Conservation (phyloP, 306 rosid genomes). For the Purshia tridentata region DNA sequence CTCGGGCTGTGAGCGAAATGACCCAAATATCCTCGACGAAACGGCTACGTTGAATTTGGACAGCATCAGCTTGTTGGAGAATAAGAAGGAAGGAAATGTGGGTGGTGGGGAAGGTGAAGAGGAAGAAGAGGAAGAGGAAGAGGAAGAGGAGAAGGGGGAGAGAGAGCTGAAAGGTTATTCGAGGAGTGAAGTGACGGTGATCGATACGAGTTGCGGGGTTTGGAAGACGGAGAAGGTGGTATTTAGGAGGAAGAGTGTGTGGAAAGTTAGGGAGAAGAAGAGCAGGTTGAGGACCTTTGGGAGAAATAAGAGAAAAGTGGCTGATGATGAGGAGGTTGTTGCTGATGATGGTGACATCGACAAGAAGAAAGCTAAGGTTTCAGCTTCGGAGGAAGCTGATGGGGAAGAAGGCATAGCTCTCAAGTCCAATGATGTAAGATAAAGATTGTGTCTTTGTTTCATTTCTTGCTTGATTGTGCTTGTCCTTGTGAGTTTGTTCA, state of each 20-base stretch:
- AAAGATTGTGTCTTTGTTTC: slow-evolving; percentile 6
- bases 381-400: slow-evolving; percentile 20
- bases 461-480: neutral
- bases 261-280: slow-evolving; percentile 88
- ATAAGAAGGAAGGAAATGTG: slow-evolving; percentile 12
- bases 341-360: slow-evolving; percentile 9
- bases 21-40: slow-evolving; percentile 11
- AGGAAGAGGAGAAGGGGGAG: slow-evolving; percentile 33
- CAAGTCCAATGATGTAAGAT: slow-evolving; percentile 42
- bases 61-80: slow-evolving; percentile 16
- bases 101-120: neutral
- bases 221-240: slow-evolving; percentile 86
- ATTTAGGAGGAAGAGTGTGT: slow-evolving; percentile 65
- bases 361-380: slow-evolving; percentile 36
- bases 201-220: slow-evolving; percentile 65
- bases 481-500: neutral
- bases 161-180: slow-evolving; percentile 73
- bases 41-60: slow-evolving; percentile 23
- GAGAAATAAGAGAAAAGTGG: slow-evolving; percentile 52
- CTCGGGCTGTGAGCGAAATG: slow-evolving; percentile 20
- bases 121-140: slow-evolving; percentile 34
- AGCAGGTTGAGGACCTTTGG: slow-evolving; percentile 45
- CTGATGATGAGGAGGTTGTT: neutral
- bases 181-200: slow-evolving; percentile 82
- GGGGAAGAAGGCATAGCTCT: slow-evolving; percentile 18